Conservation (phyloP, 495 filamentous ascomycete species). For the Parathielavia hyrcaniae region DNA sequence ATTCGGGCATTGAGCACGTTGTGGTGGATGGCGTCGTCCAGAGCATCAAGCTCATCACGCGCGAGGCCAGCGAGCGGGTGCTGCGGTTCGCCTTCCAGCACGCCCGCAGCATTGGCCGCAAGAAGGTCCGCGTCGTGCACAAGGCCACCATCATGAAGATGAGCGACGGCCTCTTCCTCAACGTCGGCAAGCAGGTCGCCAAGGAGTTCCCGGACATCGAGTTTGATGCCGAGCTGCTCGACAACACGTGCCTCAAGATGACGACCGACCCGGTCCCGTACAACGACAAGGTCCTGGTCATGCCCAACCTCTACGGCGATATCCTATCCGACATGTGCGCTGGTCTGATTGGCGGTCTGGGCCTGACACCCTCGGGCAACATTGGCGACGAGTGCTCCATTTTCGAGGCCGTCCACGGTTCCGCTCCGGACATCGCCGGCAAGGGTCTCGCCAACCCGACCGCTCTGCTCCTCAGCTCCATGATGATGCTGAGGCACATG, state of each 20-base stretch:
- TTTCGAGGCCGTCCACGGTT: constrained; percentile 99
- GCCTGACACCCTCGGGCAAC: constrained; percentile 94
- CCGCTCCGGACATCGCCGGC: constrained; percentile 94
- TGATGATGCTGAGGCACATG: constrained; percentile 99
- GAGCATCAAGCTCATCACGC: constrained; percentile 98
- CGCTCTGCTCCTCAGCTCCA: constrained; percentile 78
- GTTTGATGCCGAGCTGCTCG: constrained; percentile 93
- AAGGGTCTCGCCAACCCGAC: constrained; percentile 94
- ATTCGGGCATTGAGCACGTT: constrained; percentile 98
- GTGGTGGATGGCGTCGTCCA: constrained; percentile 97
- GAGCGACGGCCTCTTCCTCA: constrained; percentile 96
- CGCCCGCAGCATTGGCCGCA: constrained; percentile 81
- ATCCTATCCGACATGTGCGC: constrained; percentile 99
- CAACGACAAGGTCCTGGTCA: constrained; percentile 98
- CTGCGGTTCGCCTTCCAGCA: constrained; percentile 97
- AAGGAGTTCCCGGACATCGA: constrained; percentile 93
- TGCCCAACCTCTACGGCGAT: constrained; percentile 99
- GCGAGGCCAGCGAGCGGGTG: constrained; percentile 87
- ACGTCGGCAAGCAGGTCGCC: constrained; percentile 69
- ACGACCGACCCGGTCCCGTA: constrained; percentile 89
- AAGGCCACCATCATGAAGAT: constrained; percentile 99
- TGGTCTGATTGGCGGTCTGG: constrained; percentile 94
- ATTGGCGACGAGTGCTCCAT: constrained; percentile 99
- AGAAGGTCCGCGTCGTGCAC: constrained; percentile 94
- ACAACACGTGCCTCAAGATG: constrained; percentile 98